phyloP scores from a whole-genome alignment of 2,329 filamentous ascomycete genomes.

The Paecilomyces niveus region DNA sequence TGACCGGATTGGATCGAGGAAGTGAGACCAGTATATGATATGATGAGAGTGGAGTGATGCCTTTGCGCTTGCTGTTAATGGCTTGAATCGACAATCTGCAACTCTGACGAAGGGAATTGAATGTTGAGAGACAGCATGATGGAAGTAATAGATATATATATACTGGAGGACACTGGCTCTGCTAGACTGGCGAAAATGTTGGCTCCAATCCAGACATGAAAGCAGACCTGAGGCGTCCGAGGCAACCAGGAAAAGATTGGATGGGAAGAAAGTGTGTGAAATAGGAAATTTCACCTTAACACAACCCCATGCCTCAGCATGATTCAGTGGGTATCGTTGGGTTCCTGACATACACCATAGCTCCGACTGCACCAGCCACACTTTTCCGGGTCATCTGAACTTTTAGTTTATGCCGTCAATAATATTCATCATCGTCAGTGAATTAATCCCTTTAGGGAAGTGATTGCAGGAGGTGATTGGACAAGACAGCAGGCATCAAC shows the following conservation, averaged over 20 bases:
- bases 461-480: neutral
- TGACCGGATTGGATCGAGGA: no score
- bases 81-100: no score
- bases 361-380: neutral
- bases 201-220: neutral
- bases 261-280: neutral
- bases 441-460: neutral
- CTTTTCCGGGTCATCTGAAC: neutral
- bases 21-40: no score
- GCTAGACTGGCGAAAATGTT: neutral
- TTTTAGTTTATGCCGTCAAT: neutral
- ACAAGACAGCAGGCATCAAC: neutral
- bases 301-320: neutral
- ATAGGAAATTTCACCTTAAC: neutral
- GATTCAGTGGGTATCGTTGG: neutral
- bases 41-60: no score
- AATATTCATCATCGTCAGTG: no score
- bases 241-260: neutral
- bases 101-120: no score
- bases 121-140: no score
- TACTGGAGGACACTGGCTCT: neutral
- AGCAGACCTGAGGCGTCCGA: neutral
- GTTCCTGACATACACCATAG: neutral
- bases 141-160: neutral
- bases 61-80: no score